phyloP scores from a whole-genome alignment of 108 stramenopile genomes.

The Nannochloropsis granulata region DNA sequence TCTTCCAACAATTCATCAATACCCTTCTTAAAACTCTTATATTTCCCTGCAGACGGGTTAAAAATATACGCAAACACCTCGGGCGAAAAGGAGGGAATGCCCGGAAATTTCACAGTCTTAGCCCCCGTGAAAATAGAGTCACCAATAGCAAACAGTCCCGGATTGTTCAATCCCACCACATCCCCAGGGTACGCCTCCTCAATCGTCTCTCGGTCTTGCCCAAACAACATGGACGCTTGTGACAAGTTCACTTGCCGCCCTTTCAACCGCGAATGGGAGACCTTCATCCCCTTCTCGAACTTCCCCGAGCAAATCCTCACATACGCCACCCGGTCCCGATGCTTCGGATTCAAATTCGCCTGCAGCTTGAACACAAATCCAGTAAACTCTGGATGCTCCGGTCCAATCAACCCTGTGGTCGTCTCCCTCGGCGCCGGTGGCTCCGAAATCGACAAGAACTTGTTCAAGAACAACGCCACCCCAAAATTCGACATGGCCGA shows the following conservation, averaged over 20 bases:
- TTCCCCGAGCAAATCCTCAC: slow-evolving; percentile 68
- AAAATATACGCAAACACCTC: slow-evolving; percentile 75
- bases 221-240: slow-evolving; percentile 85
- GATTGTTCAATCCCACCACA: slow-evolving; percentile 91
- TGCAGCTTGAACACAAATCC: slow-evolving; percentile 92
- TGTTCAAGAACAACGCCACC: slow-evolving; percentile 51
- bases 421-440: slow-evolving; percentile 18
- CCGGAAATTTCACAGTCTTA: slow-evolving; percentile 59
- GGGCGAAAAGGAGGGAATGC: slow-evolving; percentile 81
- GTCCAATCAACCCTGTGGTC: slow-evolving; percentile 34
- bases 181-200: slow-evolving; percentile 84
- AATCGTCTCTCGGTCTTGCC: slow-evolving; percentile 64
- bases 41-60: slow-evolving; percentile 68
- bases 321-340: slow-evolving; percentile 84
- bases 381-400: slow-evolving; percentile 69
- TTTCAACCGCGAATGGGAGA: slow-evolving; percentile 35
- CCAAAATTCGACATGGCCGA: slow-evolving; percentile 90
- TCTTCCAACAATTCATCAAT: slow-evolving; percentile 59
- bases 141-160: slow-evolving; percentile 70
- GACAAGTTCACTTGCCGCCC: slow-evolving; percentile 70
- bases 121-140: slow-evolving; percentile 65
- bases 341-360: slow-evolving; percentile 88
- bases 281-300: slow-evolving; percentile 90
- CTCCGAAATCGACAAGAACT: slow-evolving; percentile 27
- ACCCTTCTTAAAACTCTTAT: slow-evolving; percentile 77